phyloP scores from a whole-genome alignment of 768 basidiomycete genomes.

The Panus rudis region DNA sequence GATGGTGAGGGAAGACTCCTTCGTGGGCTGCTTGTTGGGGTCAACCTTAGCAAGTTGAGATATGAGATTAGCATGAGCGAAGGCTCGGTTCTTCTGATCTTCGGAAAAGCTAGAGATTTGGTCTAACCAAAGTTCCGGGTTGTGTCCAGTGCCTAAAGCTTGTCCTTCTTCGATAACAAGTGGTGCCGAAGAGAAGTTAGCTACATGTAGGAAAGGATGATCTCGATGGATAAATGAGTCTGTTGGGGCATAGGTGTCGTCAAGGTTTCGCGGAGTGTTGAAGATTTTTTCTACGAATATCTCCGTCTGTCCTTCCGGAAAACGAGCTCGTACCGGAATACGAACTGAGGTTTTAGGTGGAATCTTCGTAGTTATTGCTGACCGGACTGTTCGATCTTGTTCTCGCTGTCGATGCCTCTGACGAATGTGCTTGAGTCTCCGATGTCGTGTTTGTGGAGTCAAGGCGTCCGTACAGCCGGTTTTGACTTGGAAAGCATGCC shows the following conservation, averaged over 20 bases:
- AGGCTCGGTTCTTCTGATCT: background rate
- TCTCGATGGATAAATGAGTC: slow-evolving; percentile 1
- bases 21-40: background rate
- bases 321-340: background rate
- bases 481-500: background rate
- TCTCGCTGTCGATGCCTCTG: background rate
- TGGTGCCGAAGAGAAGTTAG: slow-evolving; percentile 7
- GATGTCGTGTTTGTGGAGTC: background rate
- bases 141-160: slow-evolving; percentile 4
- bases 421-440: background rate
- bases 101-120: background rate
- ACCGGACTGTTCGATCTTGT: slow-evolving; percentile 1
- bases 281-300: slow-evolving; percentile 3
- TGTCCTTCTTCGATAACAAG: slow-evolving; percentile 3
- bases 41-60: background rate
- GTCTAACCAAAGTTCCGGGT: slow-evolving; percentile 7
- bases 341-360: background rate
- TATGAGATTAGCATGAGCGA: background rate
- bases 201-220: slow-evolving; percentile 3
- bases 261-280: background rate
- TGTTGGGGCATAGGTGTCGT: slow-evolving; percentile 2
- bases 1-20: slow-evolving; percentile 4
- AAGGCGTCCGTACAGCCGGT: too few species aligned
- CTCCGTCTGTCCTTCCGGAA: background rate
- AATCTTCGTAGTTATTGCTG: background rate